These are phyloP conservation scores for Russula compacta DNA, from an alignment of 768 basidiomycete species.

Conservation along the genomic window DNA sequence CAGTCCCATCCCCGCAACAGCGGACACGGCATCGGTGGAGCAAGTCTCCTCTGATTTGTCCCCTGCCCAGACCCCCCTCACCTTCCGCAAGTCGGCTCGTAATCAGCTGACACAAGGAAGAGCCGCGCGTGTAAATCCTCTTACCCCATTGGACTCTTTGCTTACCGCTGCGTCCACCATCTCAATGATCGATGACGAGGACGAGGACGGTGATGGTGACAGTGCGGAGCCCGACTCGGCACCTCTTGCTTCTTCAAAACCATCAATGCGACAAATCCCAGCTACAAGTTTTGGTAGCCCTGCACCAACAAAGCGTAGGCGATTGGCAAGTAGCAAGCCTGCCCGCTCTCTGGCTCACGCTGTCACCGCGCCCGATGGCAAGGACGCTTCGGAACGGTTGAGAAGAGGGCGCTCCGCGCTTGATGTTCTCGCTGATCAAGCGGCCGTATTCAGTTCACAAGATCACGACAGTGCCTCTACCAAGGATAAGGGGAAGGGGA, in stretches of 20 bases:
- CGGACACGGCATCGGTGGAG: constrained; percentile 4
- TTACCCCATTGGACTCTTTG: constrained; percentile 49
- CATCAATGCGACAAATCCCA: constrained; percentile 24
- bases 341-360: constrained; percentile 2
- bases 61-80: constrained; percentile 19
- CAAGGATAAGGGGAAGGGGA: constrained; percentile 14
- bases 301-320: constrained; percentile 32
- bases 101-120: constrained; percentile 23
- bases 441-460: constrained; percentile 38
- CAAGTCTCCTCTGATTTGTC: constrained; percentile 20
- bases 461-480: constrained; percentile 20
- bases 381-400: neutral
- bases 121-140: constrained; percentile 25
- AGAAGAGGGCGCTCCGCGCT: constrained; percentile 32
- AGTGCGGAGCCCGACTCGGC: constrained; percentile 19
- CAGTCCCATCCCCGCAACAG: constrained; percentile 10
- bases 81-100: constrained; percentile 3
- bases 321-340: constrained; percentile 15
- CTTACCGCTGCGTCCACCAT: constrained; percentile 44
- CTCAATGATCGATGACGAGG: constrained; percentile 39
- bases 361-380: neutral
- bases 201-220: constrained; percentile 22
- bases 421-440: constrained; percentile 69
- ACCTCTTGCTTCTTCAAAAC: constrained; percentile 4
- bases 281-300: constrained; percentile 28